Evolutionary conservation across 108 stramenopile genomes (phyloP).

Genomic region (Cyclotella baltica): DNA sequence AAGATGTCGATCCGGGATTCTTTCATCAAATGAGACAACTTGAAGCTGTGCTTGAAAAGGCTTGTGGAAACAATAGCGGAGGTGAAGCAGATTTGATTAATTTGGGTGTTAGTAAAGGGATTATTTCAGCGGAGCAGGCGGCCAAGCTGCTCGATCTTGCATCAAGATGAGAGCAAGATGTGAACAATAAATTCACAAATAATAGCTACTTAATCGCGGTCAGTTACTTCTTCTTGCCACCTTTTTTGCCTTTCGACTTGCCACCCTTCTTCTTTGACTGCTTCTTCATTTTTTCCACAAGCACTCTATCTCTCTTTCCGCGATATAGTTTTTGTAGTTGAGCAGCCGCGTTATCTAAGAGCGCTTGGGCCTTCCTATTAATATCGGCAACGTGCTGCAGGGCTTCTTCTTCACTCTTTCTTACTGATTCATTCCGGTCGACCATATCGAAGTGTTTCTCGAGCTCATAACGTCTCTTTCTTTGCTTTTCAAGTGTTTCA

Average conservation of each 20-base stretch:
- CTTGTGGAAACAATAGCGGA: conserved; percentile 8
- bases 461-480: conserved; percentile 4
- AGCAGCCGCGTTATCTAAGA: conserved; percentile 34
- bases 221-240: conserved; percentile 10
- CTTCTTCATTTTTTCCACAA: conserved; percentile 28
- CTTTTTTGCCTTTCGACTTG: conserved; percentile 25
- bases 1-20: conserved; percentile 67
- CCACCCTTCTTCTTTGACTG: conserved; percentile 33
- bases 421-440: conserved; percentile 36
- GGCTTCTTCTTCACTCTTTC: conserved; percentile 35
- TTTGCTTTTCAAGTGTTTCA: conserved; percentile 15
- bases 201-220: background rate
- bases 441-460: conserved; percentile 41
- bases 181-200: background rate
- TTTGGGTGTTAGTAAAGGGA: conserved; percentile 44
- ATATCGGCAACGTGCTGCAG: conserved; percentile 20
- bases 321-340: conserved; percentile 42
- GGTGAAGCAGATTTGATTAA: conserved; percentile 23
- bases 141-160: conserved; percentile 25
- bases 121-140: conserved; percentile 51
- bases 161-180: conserved; percentile 13
- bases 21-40: conserved; percentile 65
- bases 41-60: conserved; percentile 46
- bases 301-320: conserved; percentile 32
- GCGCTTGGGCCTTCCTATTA: conserved; percentile 9